Evolutionary conservation across 257 asterid species (phyloP).

Genomic region (Craterostigma plantagineum): DNA sequence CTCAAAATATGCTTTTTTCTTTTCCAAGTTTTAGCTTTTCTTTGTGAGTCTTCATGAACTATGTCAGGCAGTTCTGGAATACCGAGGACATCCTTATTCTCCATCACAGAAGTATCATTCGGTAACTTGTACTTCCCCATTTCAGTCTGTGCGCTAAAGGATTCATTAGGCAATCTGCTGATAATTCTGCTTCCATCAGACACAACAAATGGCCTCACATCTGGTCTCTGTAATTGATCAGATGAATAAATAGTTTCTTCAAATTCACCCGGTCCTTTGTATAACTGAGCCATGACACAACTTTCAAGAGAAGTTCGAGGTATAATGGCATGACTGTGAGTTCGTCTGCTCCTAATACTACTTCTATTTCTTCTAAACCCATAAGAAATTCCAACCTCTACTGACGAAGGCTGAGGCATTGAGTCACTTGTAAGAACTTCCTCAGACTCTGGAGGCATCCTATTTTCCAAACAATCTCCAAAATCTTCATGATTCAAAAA

Average conservation of each 20-base stretch:
- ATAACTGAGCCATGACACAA: constrained; percentile 76
- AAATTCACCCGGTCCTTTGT: constrained; percentile 23
- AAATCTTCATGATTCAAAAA: constrained; percentile 12
- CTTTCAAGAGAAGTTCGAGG: constrained; percentile 65
- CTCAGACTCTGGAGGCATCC: constrained; percentile 12
- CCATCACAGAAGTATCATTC: constrained; percentile 10
- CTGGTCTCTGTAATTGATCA: constrained; percentile 18
- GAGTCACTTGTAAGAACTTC: constrained; percentile 15
- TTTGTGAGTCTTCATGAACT: constrained; percentile 12
- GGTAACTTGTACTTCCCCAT: constrained; percentile 10
- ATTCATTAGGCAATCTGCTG: constrained; percentile 17
- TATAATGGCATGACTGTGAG: constrained; percentile 17
- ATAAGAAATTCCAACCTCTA: constrained; percentile 24
- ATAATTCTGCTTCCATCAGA: constrained; percentile 42
- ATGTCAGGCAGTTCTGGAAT: constrained; percentile 39
- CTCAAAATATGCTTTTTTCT: constrained; percentile 11
- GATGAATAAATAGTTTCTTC: constrained; percentile 24
- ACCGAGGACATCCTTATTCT: constrained; percentile 16
- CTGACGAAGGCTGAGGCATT: constrained; percentile 16
- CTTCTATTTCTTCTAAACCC: constrained; percentile 28
- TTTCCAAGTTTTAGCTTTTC: constrained; percentile 15
- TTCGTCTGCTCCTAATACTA: constrained; percentile 32
- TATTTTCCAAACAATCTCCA: constrained; percentile 12
- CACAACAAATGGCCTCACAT: constrained; percentile 32
- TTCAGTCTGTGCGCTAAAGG: constrained; percentile 11